A percentile compares a stretch with the other conserved stretches of the same genome.
Conservation (phyloP, 2,329 filamentous ascomycete genomes). For the Diplocarpon mali region DNA sequence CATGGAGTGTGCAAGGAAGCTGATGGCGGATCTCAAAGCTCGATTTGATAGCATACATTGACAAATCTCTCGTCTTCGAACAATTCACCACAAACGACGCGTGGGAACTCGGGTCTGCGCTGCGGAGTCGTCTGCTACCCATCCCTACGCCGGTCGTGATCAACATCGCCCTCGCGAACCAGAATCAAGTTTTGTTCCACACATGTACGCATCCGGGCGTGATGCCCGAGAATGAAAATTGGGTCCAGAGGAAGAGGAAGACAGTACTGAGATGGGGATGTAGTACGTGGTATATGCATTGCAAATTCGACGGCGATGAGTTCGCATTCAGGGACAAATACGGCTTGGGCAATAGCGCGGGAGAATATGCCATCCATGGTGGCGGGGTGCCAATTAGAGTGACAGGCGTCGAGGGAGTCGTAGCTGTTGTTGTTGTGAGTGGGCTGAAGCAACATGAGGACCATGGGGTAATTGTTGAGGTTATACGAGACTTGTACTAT, state of each 20-base stretch:
- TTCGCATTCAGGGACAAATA: slow-evolving; percentile 52
- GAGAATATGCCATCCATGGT: slow-evolving; percentile 65
- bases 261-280: slow-evolving; percentile 61
- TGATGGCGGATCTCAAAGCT: slow-evolving; percentile 17
- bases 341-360: slow-evolving; percentile 44
- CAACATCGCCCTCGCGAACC: slow-evolving; percentile 50
- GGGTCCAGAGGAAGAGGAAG: slow-evolving; percentile 60
- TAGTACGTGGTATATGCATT: slow-evolving; percentile 60
- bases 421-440: slow-evolving; percentile 65
- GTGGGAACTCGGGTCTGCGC: slow-evolving; percentile 51
- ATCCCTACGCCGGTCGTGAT: slow-evolving; percentile 47
- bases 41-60: slow-evolving; percentile 24
- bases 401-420: slow-evolving; percentile 60
- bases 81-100: slow-evolving; percentile 53
- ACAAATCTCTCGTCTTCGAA: slow-evolving; percentile 24
- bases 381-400: slow-evolving; percentile 66
- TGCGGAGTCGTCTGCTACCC: slow-evolving; percentile 50
- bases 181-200: slow-evolving; percentile 57
- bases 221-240: slow-evolving; percentile 59
- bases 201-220: slow-evolving; percentile 54
- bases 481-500: slow-evolving; percentile 22
- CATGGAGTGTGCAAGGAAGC: slow-evolving; percentile 1
- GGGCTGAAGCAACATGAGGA: slow-evolving; percentile 69
- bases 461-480: slow-evolving; percentile 62
- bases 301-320: slow-evolving; percentile 56